Conservation (phyloP, 768 basidiomycete genomes). For the Mycena galericulata region DNA sequence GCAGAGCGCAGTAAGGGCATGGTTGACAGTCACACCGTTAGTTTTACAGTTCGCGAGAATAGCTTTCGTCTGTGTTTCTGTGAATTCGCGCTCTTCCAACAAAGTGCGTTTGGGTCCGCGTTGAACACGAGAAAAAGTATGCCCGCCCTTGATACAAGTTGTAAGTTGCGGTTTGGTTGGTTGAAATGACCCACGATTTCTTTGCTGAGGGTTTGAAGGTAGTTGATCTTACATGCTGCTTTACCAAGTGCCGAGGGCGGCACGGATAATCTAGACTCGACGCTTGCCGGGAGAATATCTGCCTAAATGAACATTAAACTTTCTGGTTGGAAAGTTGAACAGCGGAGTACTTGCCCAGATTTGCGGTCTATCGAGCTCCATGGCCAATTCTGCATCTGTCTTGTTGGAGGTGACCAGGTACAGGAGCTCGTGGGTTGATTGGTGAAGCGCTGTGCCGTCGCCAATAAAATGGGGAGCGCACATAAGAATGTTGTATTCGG, state of each 20-base stretch:
- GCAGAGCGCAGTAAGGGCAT: slow-evolving; percentile 68
- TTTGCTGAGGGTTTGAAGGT: slow-evolving; percentile 54
- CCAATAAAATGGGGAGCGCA: slow-evolving; percentile 75
- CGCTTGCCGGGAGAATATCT: slow-evolving; percentile 40
- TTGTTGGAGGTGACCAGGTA: slow-evolving; percentile 46
- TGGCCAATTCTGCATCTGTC: slow-evolving; percentile 38
- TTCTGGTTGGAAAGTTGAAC: neutral
- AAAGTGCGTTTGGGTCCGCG: slow-evolving; percentile 51
- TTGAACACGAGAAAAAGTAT: slow-evolving; percentile 58
- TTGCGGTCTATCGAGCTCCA: slow-evolving; percentile 27
- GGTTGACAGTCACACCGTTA: slow-evolving; percentile 70
- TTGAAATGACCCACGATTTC: slow-evolving; percentile 53
- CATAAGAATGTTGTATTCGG: slow-evolving; percentile 60
- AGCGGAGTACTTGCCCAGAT: slow-evolving; percentile 38
- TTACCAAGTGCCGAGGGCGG: slow-evolving; percentile 38
- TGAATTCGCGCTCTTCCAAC: slow-evolving; percentile 46
- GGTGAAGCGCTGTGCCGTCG: slow-evolving; percentile 76
- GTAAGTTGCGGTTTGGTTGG: neutral
- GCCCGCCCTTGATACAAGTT: slow-evolving; percentile 59
- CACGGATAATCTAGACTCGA: slow-evolving; percentile 42
- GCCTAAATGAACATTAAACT: slow-evolving; percentile 10
- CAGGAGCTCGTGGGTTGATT: slow-evolving; percentile 74
- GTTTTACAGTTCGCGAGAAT: slow-evolving; percentile 71
- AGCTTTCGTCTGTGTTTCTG: slow-evolving; percentile 48
- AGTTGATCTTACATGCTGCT: slow-evolving; percentile 63